Percentiles rank a stretch among this genome's conserved stretches.
These are phyloP conservation scores for Fusarium buharicum DNA, from an alignment of 2,329 filamentous ascomycete species.

Conservation along the genomic window DNA sequence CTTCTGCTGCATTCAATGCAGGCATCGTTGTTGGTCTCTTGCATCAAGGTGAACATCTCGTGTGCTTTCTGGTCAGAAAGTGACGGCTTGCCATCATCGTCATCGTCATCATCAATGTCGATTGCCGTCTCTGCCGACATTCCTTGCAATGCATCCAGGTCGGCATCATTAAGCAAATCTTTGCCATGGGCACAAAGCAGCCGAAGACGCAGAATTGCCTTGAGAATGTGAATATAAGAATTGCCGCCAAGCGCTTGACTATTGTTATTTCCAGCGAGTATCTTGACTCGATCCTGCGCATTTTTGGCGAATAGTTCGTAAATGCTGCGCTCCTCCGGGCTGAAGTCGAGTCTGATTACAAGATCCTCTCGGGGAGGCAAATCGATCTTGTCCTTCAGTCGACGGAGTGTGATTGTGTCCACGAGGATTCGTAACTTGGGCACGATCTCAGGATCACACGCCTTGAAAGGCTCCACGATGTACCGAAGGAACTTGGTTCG, in stretches of 20 bases:
- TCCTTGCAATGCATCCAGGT: slow-evolving; percentile 82
- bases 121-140: slow-evolving; percentile 87
- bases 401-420: slow-evolving; percentile 91
- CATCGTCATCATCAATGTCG: slow-evolving; percentile 84
- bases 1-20: slow-evolving; percentile 77
- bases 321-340: slow-evolving; percentile 75
- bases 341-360: slow-evolving; percentile 79
- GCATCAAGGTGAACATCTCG: slow-evolving; percentile 85
- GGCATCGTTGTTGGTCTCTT: slow-evolving; percentile 79
- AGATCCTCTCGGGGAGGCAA: slow-evolving; percentile 79
- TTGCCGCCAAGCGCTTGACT: slow-evolving; percentile 79
- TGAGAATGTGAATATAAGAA: slow-evolving; percentile 93
- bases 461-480: slow-evolving; percentile 88
- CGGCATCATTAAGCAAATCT: slow-evolving; percentile 85
- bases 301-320: slow-evolving; percentile 88
- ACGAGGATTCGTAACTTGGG: slow-evolving; percentile 88
- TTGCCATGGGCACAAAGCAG: slow-evolving; percentile 94
- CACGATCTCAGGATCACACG: slow-evolving; percentile 83
- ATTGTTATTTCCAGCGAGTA: slow-evolving; percentile 69
- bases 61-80: slow-evolving; percentile 80
- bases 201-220: slow-evolving; percentile 88
- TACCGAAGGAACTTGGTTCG: slow-evolving; percentile 78
- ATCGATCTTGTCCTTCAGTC: slow-evolving; percentile 90
- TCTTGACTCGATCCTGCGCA: slow-evolving; percentile 80
- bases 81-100: slow-evolving; percentile 66